Evolutionary conservation across 192 early-diverging fungal genomes (phyloP), one percentile per base, ranked within the genome.

Genomic region (Linnemannia zychae): DNA sequence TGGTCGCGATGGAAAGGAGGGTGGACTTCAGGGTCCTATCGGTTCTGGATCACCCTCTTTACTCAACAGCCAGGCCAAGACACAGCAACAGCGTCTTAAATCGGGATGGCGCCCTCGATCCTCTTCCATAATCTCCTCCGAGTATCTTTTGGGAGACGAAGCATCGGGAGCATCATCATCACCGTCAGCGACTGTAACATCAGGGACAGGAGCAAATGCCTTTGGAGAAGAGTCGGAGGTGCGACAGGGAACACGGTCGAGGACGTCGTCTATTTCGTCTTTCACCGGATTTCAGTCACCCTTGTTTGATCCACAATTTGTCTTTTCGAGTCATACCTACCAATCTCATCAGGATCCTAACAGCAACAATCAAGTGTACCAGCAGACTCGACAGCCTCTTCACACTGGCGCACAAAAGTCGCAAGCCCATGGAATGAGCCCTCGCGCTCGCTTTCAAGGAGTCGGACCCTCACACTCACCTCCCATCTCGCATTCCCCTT

Each of bases 251-350:
- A 20, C 72, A 38, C 71, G 81, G 13, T 84, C 81, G 12, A 77
- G 81, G 38, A 70, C 75, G 1, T 84, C 81, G 0, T 84, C 81
- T 3, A 60, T 84, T n/a, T 84, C 81, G 12, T 78, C 81, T 2
- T 36, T 84, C 31, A 33, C 34, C 24, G 81, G 81, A 77, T 78
- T 74, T 57, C 76, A 78, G 44, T 84, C 81, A 1, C 81, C 81
- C 9, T 48, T 77, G 24, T 82, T 82, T 67, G 81, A 82, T 47
- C 65, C 81, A 31, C 63, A 70, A 12, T 74, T 73, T 57, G 75
- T 49, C 34, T 80, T 74, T 40, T 72, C 78, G 16, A 50, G 48
- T 9, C 78, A 80, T 34, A 24, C 12, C 9, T 71, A 71, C 37
- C 78, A 80, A 31, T 17, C 28, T 24, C 76, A 78, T 18, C 52